Evolutionary conservation across 2,329 filamentous ascomycete genomes (phyloP), one percentile per base, ranked within the genome.

Genomic region (Fusarium fujikuroi): DNA sequence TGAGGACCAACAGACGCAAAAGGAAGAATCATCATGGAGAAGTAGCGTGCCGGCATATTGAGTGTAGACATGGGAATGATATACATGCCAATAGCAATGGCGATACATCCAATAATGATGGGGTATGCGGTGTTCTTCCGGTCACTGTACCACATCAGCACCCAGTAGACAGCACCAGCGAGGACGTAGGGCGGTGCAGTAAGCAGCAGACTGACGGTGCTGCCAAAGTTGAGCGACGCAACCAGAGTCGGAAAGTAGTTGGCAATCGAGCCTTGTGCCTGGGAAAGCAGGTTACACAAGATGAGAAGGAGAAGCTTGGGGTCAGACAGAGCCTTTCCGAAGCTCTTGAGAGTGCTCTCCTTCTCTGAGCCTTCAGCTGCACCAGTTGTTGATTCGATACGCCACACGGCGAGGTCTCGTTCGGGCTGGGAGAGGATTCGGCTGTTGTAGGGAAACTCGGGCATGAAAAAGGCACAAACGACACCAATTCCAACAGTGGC

Each of bases 111-210:
- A 10, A 84, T 53, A 19, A 84, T 83, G 21, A 82, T 77, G 0
- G 77, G 77, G 57, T 83, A 81, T 7, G 79, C 76, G 21, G 75
- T 78, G 56, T 83, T 84, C 67, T 80, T 82, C 37, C 80, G 52
- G 78, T 83, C 81, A 3, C 80, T 82, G 58, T 82, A 81, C 69
- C 72, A 82, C 64, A 75, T 78, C 57, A 84, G 71, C 3, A 65
- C 76, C 66, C 78, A 82, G 68, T 81, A 83, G 49, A 83, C 76
- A 7, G 77, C 71, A 7, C 77, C 81, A 2, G 83, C 83, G 12
- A 85, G 78, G 43, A 85, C 77, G 57, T 85, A 87, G 4, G 85
- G 85, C 1, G 85, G 85, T 3, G 82, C 83, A 2, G 85, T 87
- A 18, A 87, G 80, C 6, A 87, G 79, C 19, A 87, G 74, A 10